These are phyloP conservation scores for Viridothelium virens DNA, from an alignment of 495 filamentous ascomycete genomes.

Conservation along the genomic window DNA sequence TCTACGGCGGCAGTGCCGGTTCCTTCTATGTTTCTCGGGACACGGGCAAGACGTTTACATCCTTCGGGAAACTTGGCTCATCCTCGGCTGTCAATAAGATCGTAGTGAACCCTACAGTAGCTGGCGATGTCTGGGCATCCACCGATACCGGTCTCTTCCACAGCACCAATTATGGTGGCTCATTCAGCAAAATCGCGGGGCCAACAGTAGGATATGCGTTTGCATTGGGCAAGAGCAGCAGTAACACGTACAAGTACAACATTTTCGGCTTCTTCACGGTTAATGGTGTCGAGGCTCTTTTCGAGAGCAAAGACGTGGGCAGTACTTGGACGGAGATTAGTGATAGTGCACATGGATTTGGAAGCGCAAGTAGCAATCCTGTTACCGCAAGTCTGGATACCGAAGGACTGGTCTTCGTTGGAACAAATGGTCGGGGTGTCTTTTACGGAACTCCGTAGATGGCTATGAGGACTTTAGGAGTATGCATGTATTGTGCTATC, in stretches of 20 bases:
- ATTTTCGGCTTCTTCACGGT: slow-evolving; percentile 46
- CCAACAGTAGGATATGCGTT: slow-evolving; percentile 40
- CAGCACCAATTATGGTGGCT: slow-evolving; percentile 42
- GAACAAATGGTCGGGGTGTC: slow-evolving; percentile 52
- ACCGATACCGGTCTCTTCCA: slow-evolving; percentile 49
- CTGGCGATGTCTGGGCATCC: slow-evolving; percentile 48
- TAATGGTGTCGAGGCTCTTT: slow-evolving; percentile 41
- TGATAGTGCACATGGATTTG: slow-evolving; percentile 47
- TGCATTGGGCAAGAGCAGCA: slow-evolving; percentile 35
- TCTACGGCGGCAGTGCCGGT: slow-evolving; percentile 44
- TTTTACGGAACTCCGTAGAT: slow-evolving; percentile 36
- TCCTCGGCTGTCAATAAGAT: slow-evolving; percentile 40
- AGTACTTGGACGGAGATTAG: slow-evolving; percentile 46
- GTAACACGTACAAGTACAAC: slow-evolving; percentile 34
- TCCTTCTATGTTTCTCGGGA: slow-evolving; percentile 45
- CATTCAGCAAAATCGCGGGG: slow-evolving; percentile 38
- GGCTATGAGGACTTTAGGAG: slow-evolving; percentile 19
- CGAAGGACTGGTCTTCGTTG: slow-evolving; percentile 48
- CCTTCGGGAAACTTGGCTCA: slow-evolving; percentile 32
- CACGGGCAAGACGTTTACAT: slow-evolving; percentile 39
- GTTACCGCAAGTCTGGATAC: slow-evolving; percentile 44
- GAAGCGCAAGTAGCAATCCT: slow-evolving; percentile 39
- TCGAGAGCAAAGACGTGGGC: slow-evolving; percentile 44
- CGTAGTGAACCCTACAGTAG: slow-evolving; percentile 41
- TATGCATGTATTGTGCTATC: slow-evolving; percentile 24